Evolutionary conservation across 306 rosid species (phyloP), one percentile per base, ranked within the genome.

Genomic region (Glycine soja): DNA sequence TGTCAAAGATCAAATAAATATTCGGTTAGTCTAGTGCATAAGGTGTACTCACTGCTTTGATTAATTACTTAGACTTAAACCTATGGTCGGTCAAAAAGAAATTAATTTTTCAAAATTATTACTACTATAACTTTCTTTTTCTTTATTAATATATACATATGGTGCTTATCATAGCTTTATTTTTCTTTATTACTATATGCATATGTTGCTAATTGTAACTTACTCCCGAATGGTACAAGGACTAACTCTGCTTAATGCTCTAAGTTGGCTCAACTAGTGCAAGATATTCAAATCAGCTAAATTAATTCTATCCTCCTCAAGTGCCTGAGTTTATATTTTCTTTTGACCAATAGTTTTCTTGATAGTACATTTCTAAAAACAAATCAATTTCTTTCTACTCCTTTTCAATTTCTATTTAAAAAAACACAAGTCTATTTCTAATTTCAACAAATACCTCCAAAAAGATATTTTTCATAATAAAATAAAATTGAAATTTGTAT

Each of bases 1-100:
- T 50, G 24, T 71, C 76, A 71, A 71, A 47, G 15, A 46, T 46
- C 19, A 47, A 19, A 70, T 70, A 10, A 70, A 70, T 69, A 46
- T 70, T 70, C 9, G 6, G 74, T 69, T 10, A 69, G 56, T 69
- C 15, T 4, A 16, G 1, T 46, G 74, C 10, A 69, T 70, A 19
- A 46, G 18, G 16, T 70, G 10, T 70, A n/a, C 42, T 19, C 42
- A 70, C 2, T 47, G 19, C 19, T 38, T 64, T 14, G 2, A 36
- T 36, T 36, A 36, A 36, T 4, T 36, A 36, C 40, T 66, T 66
- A 18, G 9, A 69, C 56, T 45, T 45, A 45, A 43, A 69, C n/a
- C 2, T 36, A 36, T 36, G 18, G 4, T 46, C 57, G 42, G 74
- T 46, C 57, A 69, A 15, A 47, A 11, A 19, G 5, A 42, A 42